Evolutionary conservation across 2,329 filamentous ascomycete genomes (phyloP), one percentile per base, ranked within the genome.

Genomic region (Grosmannia penicillata): DNA sequence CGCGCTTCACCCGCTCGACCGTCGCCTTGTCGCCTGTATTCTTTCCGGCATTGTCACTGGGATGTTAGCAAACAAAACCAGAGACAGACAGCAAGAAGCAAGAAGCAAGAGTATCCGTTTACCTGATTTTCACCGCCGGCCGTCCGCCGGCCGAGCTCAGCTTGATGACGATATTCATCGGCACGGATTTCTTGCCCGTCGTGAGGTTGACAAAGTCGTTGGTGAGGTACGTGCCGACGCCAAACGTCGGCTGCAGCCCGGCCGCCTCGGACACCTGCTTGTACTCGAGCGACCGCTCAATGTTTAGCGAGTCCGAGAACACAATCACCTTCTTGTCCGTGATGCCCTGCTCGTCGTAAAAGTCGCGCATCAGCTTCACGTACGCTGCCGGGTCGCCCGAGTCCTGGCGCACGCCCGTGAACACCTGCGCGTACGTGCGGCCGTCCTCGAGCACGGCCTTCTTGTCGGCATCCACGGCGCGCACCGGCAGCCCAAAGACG

Each of bases 131-230:
- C 53, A 98, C 76, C 3, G 91, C 87, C 0, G 80, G 74, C 33
- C 78, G 73, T 6, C 87, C 87, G 13, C 67, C 74, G 0, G 86
- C 91, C 9, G 83, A 86, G 45, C 83, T 84, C 43, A 98, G 70
- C 62, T 98, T 98, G 62, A 98, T 95, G 48, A 98, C 91, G 51
- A 98, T 98, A 52, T 98, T 98, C 39, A 98, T 63, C 0, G 91
- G 91, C 14, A 78, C 75, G 1, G 87, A 95, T 60, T 95, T 96
- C 48, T 76, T 75, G 28, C 78, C 78, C 1, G 78, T 82, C 26
- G 68, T 75, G 43, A 71, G 62, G 47, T 81, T 74, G n/a, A 62
- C 63, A 55, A 91, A 98, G 57, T 98, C 91, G 53, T 98, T 95
- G 4, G 91, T 98, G 50, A 98, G 70, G 59, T 84, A 96, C 0